Conservation (phyloP, 2,329 filamentous ascomycete genomes). For the Ilyonectria mors-panacis region DNA sequence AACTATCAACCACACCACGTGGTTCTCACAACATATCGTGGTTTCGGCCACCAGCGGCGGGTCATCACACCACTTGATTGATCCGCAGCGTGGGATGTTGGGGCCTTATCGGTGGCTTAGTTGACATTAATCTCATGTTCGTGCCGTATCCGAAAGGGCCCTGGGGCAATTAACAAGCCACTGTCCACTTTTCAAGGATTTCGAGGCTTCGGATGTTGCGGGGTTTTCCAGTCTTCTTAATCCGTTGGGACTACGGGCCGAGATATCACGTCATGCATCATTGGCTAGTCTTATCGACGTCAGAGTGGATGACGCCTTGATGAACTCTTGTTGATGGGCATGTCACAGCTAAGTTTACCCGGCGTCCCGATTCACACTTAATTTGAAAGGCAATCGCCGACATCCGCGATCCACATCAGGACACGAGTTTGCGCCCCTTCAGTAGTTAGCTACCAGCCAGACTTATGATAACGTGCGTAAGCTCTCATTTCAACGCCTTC, state of each 20-base stretch:
- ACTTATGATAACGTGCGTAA: no score
- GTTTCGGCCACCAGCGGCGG: not conserved
- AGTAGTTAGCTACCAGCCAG: no score
- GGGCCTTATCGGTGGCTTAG: not conserved
- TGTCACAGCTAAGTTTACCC: no score
- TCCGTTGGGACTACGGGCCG: not conserved
- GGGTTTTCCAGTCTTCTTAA: not conserved
- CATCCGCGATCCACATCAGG: no score
- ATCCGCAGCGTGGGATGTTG: not conserved
- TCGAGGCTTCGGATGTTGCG: not conserved
- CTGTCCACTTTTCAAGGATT: not conserved
- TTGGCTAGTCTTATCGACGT: not conserved
- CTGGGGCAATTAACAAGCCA: not conserved
- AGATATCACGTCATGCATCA: not conserved
- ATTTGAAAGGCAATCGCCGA: no score
- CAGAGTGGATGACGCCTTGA: not conserved
- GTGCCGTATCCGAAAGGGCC: not conserved
- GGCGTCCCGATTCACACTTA: no score
- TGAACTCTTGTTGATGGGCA: no score
- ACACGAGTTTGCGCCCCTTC: no score
- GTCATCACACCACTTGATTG: not conserved
- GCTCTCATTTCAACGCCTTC: no score
- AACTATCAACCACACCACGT: not conserved
- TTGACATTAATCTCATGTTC: not conserved
- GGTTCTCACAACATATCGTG: not conserved